phyloP scores from a whole-genome alignment of 345 rosid genomes.

The Sonneratia alba region DNA sequence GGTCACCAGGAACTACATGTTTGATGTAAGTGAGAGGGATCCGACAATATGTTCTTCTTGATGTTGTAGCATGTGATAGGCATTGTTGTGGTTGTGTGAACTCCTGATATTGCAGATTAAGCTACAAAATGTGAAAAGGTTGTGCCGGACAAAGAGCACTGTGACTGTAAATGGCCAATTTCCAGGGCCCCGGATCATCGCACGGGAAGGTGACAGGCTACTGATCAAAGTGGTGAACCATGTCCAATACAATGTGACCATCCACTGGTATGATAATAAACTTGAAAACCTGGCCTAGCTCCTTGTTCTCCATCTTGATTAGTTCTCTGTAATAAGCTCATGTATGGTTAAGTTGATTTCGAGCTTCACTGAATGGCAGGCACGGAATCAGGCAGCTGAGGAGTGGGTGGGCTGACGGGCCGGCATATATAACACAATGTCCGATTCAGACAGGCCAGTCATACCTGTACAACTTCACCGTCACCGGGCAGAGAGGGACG shows the following conservation, averaged over 20 bases:
- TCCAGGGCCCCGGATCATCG: slow-evolving; percentile 59
- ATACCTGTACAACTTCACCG: slow-evolving; percentile 37
- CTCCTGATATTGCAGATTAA: slow-evolving; percentile 23
- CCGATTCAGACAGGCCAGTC: slow-evolving; percentile 44
- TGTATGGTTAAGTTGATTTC: neutral
- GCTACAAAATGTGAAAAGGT: slow-evolving; percentile 52
- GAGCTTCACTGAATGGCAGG: slow-evolving; percentile 16
- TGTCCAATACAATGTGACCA: slow-evolving; percentile 49
- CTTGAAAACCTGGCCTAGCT: neutral
- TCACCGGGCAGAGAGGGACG: slow-evolving; percentile 45
- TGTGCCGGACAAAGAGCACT: slow-evolving; percentile 62
- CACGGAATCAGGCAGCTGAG: slow-evolving; percentile 39
- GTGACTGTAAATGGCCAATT: slow-evolving; percentile 64
- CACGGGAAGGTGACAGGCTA: slow-evolving; percentile 66
- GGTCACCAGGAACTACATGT: slow-evolving; percentile 39
- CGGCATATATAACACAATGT: slow-evolving; percentile 39
- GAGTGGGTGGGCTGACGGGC: slow-evolving; percentile 59
- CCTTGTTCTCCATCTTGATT: neutral
- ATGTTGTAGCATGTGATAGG: too few species aligned
- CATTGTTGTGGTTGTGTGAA: neutral
- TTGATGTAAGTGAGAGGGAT: slow-evolving; percentile 19
- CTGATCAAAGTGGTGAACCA: slow-evolving; percentile 59
- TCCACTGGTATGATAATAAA: slow-evolving; percentile 47
- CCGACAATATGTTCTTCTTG: neutral
- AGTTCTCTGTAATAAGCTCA: neutral